Conservation (phyloP, 1,284 basidiomycete species). For the Sanghuangporus weigelae region DNA sequence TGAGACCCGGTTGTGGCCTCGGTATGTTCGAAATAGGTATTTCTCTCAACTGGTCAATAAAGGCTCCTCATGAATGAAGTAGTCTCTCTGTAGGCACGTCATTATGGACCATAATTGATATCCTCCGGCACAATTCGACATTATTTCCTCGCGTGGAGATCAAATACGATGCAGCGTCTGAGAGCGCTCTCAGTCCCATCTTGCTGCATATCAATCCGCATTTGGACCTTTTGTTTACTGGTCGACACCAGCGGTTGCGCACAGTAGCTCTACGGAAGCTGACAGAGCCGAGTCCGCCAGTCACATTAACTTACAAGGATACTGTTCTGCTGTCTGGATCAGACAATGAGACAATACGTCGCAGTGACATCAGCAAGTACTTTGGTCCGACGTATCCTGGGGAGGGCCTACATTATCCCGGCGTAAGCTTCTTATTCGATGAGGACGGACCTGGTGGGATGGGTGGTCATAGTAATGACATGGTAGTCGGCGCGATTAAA, state of each 20-base stretch:
- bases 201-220: constrained; percentile 75
- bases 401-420: constrained; percentile 75
- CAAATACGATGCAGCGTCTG: constrained; percentile 73
- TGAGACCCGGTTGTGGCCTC: constrained; percentile 72
- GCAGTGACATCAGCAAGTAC: constrained; percentile 63
- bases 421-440: constrained; percentile 76
- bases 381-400: constrained; percentile 86
- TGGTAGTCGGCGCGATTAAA: constrained; percentile 32
- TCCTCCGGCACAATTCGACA: constrained; percentile 51
- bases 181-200: constrained; percentile 62
- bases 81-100: constrained; percentile 52
- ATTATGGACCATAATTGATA: constrained; percentile 75
- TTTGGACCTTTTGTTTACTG: constrained; percentile 76
- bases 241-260: constrained; percentile 67
- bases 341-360: constrained; percentile 50
- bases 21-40: constrained; percentile 76
- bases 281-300: constrained; percentile 55
- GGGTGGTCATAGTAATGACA: constrained; percentile 1
- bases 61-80: constrained; percentile 6
- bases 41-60: constrained; percentile 1
- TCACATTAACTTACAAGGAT: constrained; percentile 68
- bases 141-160: constrained; percentile 77
- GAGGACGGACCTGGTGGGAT: constrained; percentile 55
- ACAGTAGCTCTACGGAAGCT: constrained; percentile 68
- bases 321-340: constrained; percentile 50